Evolutionary conservation across 1,139 yeast species (phyloP).

Genomic region (Geotrichum klebahnii): DNA sequence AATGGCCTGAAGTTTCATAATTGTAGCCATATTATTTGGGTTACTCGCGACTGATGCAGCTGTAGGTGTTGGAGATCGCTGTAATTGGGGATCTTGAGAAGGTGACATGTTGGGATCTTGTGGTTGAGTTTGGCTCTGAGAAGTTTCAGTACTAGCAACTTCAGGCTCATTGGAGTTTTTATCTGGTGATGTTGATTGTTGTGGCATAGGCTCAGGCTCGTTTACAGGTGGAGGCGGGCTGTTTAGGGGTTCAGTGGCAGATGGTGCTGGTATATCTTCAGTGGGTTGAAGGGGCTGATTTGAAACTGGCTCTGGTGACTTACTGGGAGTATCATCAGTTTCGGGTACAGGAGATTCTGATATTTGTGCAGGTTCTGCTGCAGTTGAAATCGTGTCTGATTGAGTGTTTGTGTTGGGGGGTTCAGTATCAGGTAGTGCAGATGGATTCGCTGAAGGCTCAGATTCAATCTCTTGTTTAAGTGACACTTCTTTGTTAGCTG

Average conservation of each 20-base stretch:
- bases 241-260: conserved; percentile 12
- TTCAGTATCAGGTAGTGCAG: conserved; percentile 11
- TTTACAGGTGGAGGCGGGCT: background rate
- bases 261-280: conserved; percentile 16
- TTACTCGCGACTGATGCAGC: conserved; percentile 21
- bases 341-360: conserved; percentile 5
- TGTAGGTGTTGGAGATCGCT: conserved; percentile 14
- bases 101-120: no score
- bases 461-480: background rate
- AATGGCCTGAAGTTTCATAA: conserved; percentile 72
- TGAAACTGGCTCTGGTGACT: background rate
- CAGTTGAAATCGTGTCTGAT: no score
- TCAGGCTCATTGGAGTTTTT: background rate
- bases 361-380: conserved; percentile 18
- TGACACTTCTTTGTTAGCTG: background rate
- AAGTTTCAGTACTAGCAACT: background rate
- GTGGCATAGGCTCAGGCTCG: background rate
- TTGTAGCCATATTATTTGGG: conserved; percentile 68
- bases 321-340: background rate
- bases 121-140: background rate
- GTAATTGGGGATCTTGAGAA: background rate
- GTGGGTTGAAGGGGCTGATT: conserved; percentile 15
- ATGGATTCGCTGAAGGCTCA: background rate
- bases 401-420: no score
- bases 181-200: background rate